Base-by-base conservation (phyloP, 2,329 filamentous ascomycete species). In the Pseudogymnoascus sp. region DNA sequence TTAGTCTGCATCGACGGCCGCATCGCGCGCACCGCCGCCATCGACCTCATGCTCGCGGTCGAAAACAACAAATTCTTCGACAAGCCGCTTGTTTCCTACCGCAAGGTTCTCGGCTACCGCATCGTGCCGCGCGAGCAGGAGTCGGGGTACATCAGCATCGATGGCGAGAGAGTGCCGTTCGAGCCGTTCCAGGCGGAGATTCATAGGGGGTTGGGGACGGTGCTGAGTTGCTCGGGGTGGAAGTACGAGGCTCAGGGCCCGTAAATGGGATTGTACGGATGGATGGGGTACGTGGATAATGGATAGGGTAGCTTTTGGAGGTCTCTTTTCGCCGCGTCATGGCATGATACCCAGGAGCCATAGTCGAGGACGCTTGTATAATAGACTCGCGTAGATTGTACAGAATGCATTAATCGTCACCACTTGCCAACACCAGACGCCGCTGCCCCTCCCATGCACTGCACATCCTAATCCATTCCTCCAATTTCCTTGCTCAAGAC, bases 121-220 rank as follows among this genome's bases (percentile, higher is more conserved):
- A 87, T 99, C 65, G 87, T 87, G 3, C 94, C 94, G 0, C 85
- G 84, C 60, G 77, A 87, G 65, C 81, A 87, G 69, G 78, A 83
- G 39, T 82, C 87, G 65, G 93, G 93, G 1, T 94, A 89, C 73
- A 95, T 99, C 72, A 95, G 91, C 72, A 91, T 99, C 66, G 94
- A 97, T 71, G 94, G 94, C 37, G 94, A 99, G 76, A 82, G 83
- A 61, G 80, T 96, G 2, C 89, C 91, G 0, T 97, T 96, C 72
- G 87, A 87, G 68, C 88, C 90, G 0, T 95, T 97, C 72, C 94
- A 99, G 77, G 90, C 87, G 2, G 94, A 99, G 75, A 81, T 97
- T 5, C 91, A 97, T 73, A 82, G 79, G 60, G 89, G 88, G 0
- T 78, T 99, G 25, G 94, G 90, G 0, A 90, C 89, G 3, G 89